A percentile compares a stretch with the other conserved stretches of the same genome.
phyloP scores from a whole-genome alignment of 495 filamentous ascomycete species.

The Aspergillus leporis region DNA sequence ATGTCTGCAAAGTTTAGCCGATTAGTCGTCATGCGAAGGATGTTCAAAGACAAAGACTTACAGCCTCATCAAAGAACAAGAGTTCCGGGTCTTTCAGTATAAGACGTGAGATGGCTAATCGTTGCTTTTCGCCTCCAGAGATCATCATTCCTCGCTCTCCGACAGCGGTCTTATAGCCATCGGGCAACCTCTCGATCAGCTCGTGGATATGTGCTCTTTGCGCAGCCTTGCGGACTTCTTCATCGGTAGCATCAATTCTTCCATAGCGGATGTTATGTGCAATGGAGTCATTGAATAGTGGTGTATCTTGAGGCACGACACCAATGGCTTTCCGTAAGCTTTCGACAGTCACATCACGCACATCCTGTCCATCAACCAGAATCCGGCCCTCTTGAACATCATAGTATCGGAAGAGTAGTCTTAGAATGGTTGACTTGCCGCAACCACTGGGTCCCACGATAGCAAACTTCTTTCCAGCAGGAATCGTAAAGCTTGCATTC shows the following conservation, averaged over 20 bases:
- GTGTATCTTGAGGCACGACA: slow-evolving; percentile 96
- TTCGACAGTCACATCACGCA: slow-evolving; percentile 77
- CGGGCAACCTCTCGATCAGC: slow-evolving; percentile 72
- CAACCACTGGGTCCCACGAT: slow-evolving; percentile 95
- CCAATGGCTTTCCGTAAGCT: slow-evolving; percentile 85
- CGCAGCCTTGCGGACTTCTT: slow-evolving; percentile 73
- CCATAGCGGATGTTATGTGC: slow-evolving; percentile 96
- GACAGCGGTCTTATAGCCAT: slow-evolving; percentile 89
- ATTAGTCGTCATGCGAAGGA: slow-evolving; percentile 10
- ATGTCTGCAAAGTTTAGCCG: slow-evolving; percentile 55
- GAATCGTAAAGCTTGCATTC: slow-evolving; percentile 83
- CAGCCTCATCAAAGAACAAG: slow-evolving; percentile 95
- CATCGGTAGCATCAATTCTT: slow-evolving; percentile 73
- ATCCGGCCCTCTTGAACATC: slow-evolving; percentile 87
- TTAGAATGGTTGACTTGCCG: slow-evolving; percentile 90
- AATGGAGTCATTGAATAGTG: slow-evolving; percentile 93
- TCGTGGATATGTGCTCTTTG: slow-evolving; percentile 82
- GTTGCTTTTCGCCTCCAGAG: slow-evolving; percentile 93
- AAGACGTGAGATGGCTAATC: slow-evolving; percentile 81
- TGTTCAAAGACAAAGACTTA: slow-evolving; percentile 35
- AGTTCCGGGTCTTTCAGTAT: slow-evolving; percentile 90
- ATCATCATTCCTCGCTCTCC: slow-evolving; percentile 99
- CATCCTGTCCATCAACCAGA: slow-evolving; percentile 89
- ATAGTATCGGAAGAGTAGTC: slow-evolving; percentile 91
- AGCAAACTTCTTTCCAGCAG: slow-evolving; percentile 92